Base-by-base conservation (phyloP, 768 basidiomycete species). In the Lactarius tabidus region DNA sequence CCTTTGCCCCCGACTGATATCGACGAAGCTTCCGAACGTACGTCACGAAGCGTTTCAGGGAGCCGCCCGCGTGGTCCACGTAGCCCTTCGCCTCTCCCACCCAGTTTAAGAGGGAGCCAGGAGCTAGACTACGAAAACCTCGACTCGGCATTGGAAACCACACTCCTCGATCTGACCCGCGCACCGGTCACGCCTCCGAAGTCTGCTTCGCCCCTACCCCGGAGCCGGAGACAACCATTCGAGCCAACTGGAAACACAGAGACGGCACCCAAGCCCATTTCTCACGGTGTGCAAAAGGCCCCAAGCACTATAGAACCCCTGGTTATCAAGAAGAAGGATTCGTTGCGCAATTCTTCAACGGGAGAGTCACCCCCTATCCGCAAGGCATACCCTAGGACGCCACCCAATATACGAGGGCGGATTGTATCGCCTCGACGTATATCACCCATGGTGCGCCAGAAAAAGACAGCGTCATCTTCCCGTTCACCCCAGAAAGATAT, bases 301-400 rank as follows among this genome's bases (percentile, higher is more conserved):
- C 75, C 80, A 36, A 79, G 77, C 39, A 77, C 76, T 29, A 81
- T 93, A 26, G 90, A 91, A 71, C 91, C 91, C 8, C 77, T 94
- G 65, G 89, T 87, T 2, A 93, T 94, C 74, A 91, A 88, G 80
- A 93, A 94, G 79, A 92, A 91, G 74, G 79, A 82, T 6, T 90
- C 90, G 8, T 79, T 85, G 31, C 83, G 85, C 39, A 77, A 33
- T 33, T 33, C 75, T 54, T 74, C 77, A 28, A 76, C 79, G 7
- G 76, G 74, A 55, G 70, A 78, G 43, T 79, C 78, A 43, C 78
- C 75, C 65, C 70, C 63, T 68, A 71, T 67, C 15, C 72, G 72
- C 64, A 78, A 71, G 74, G 69, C 67, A 53, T 71, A 71, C 60
- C 80, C 75, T 48, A 80, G 69, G 56, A 73, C 63, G 59, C 79